A percentile compares a stretch with the other conserved stretches of the same genome.
phyloP scores from a whole-genome alignment of 192 early-diverging fungal species.

The Coemansia sp. region DNA sequence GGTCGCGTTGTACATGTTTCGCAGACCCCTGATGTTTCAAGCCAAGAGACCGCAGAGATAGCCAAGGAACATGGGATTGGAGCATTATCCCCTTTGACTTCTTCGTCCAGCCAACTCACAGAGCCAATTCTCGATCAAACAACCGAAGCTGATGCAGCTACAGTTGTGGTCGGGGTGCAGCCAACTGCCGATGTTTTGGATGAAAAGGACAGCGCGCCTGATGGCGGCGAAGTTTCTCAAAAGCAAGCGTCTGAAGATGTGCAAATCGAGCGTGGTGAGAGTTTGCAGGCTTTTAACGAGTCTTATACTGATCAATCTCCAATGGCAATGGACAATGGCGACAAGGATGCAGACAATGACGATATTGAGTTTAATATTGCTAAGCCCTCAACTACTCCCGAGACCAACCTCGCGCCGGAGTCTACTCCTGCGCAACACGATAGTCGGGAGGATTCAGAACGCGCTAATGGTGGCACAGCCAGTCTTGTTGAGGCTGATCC shows the following conservation, averaged over 20 bases:
- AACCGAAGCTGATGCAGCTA: background rate
- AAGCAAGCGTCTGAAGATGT: background rate
- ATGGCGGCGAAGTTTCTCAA: background rate
- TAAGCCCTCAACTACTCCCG: background rate
- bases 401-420: background rate
- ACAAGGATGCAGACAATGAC: background rate
- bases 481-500: background rate
- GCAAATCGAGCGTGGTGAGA: background rate
- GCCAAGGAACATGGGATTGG: background rate
- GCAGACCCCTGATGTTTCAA: constrained; percentile 15
- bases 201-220: too few species aligned
- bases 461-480: background rate
- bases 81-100: background rate
- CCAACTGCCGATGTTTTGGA: background rate
- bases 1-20: constrained; percentile 6
- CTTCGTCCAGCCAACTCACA: constrained; percentile 4
- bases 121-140: background rate
- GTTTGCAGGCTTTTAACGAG: background rate
- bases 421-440: background rate
- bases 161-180: background rate
- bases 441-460: background rate
- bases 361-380: background rate
- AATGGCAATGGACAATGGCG: background rate
- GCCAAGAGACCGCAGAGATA: background rate
- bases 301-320: background rate